Evolutionary conservation across 2,329 filamentous ascomycete species (phyloP).

Genomic region (Colletotrichum sp.): DNA sequence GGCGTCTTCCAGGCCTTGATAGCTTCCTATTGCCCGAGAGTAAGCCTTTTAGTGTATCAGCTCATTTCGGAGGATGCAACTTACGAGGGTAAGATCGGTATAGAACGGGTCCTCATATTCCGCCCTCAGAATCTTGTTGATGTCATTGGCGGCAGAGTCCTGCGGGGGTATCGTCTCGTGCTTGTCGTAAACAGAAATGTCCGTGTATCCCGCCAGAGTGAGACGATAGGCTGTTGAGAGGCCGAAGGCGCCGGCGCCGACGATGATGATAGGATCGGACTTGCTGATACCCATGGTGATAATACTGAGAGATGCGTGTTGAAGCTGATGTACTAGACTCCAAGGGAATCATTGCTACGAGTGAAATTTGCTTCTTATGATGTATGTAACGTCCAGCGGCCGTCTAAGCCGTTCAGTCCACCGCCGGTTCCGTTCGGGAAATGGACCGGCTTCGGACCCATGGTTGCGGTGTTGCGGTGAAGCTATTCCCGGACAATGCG

Average conservation of each 20-base stretch:
- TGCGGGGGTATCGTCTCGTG: constrained; percentile 43
- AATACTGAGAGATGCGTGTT: not conserved
- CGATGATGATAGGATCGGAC: constrained; percentile 34
- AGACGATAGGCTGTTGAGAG: constrained; percentile 55
- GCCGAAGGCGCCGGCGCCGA: constrained; percentile 55
- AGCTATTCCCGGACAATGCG: not conserved
- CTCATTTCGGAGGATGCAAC: constrained; percentile 6
- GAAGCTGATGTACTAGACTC: not conserved
- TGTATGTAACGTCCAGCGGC: not conserved
- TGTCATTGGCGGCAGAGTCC: constrained; percentile 60
- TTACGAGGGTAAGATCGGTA: constrained; percentile 55
- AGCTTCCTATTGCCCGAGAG: constrained; percentile 42
- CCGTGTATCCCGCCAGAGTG: constrained; percentile 43
- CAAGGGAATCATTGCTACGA: not conserved
- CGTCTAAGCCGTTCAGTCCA: not conserved
- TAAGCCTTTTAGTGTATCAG: not conserved
- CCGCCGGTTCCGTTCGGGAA: not conserved
- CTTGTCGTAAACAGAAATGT: constrained; percentile 53
- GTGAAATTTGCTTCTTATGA: not conserved
- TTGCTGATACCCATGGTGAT: constrained; percentile 25
- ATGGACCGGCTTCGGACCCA: not conserved
- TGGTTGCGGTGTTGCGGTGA: not conserved
- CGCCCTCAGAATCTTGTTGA: constrained; percentile 66
- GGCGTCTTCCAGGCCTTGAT: constrained; percentile 56
- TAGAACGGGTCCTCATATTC: constrained; percentile 65